Conservation (phyloP, 2,329 filamentous ascomycete species). For the Sporothrix pseudoabietina region DNA sequence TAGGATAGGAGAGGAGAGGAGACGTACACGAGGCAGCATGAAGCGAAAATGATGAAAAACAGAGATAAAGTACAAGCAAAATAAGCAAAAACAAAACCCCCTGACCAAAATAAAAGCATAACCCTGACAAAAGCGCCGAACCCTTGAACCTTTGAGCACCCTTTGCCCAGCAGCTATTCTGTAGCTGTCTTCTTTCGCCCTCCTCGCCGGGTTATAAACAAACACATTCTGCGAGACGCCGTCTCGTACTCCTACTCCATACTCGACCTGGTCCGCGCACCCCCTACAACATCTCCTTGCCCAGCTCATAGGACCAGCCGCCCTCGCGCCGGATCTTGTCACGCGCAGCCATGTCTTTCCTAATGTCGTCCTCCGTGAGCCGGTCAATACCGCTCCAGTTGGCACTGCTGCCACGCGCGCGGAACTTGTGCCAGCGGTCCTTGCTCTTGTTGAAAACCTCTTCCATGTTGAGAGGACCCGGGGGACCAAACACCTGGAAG, state of each 20-base stretch:
- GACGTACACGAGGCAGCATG: not conserved
- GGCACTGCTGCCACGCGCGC: constrained; percentile 87
- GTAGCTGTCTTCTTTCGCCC: not conserved
- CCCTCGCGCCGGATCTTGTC: constrained; percentile 80
- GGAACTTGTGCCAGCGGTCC: constrained; percentile 82
- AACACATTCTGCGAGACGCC: not conserved
- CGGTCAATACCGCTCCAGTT: constrained; percentile 85
- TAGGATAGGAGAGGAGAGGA: not conserved
- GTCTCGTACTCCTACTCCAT: not conserved
- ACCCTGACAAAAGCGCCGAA: constrained; percentile 1
- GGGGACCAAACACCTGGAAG: constrained; percentile 82
- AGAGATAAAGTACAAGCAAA: constrained; percentile 12
- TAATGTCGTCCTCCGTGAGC: constrained; percentile 85
- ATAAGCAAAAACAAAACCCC: not conserved
- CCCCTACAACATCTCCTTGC: constrained; percentile 47
- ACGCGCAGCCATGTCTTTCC: constrained; percentile 74
- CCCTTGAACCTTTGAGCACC: not conserved
- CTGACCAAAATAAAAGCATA: not conserved
- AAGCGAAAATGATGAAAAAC: not conserved
- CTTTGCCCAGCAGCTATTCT: constrained; percentile 1
- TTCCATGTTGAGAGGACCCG: constrained; percentile 88
- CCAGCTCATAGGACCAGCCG: constrained; percentile 75
- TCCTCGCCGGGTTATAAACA: not conserved
- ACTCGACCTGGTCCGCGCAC: not conserved
- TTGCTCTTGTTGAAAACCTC: constrained; percentile 92